phyloP scores from a whole-genome alignment of 176 grass and related monocot genomes.

The Lolium multiflorum region DNA sequence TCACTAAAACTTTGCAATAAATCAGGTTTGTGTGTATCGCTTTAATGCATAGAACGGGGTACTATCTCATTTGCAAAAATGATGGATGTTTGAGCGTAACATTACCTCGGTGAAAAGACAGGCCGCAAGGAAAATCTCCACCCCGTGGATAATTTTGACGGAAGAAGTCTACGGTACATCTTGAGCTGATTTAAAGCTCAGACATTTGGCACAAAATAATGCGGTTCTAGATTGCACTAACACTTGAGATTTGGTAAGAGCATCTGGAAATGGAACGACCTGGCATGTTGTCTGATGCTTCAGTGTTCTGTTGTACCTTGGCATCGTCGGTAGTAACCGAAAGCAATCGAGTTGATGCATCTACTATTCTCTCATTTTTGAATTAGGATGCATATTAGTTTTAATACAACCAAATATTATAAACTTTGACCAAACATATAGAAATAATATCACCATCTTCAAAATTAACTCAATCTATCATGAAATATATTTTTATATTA shows the following conservation, averaged over 20 bases:
- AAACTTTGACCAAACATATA: too few relatives aligned
- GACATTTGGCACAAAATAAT: neutral
- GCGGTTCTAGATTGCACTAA: neutral
- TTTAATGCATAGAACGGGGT: too few relatives aligned
- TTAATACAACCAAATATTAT: too few relatives aligned
- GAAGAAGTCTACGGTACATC: neutral
- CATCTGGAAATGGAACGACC: neutral
- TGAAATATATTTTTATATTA: too few relatives aligned
- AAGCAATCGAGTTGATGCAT: conserved; percentile 4
- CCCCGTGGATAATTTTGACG: neutral
- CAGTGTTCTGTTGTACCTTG: neutral
- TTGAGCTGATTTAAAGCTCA: too few relatives aligned
- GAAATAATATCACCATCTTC: too few relatives aligned
- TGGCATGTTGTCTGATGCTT: neutral
- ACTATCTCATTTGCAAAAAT: too few relatives aligned
- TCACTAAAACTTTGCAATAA: too few relatives aligned
- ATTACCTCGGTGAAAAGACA: neutral
- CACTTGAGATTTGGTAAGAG: conserved; percentile 11
- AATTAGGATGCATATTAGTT: too few relatives aligned
- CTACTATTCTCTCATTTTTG: neutral
- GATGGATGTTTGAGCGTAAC: neutral
- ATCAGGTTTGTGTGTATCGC: too few relatives aligned
- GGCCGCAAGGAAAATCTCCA: neutral
- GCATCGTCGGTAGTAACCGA: neutral
- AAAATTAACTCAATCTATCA: too few relatives aligned